phyloP scores from a whole-genome alignment of 805 yeast genomes.

The Kregervanrija pseudodelftensis region DNA sequence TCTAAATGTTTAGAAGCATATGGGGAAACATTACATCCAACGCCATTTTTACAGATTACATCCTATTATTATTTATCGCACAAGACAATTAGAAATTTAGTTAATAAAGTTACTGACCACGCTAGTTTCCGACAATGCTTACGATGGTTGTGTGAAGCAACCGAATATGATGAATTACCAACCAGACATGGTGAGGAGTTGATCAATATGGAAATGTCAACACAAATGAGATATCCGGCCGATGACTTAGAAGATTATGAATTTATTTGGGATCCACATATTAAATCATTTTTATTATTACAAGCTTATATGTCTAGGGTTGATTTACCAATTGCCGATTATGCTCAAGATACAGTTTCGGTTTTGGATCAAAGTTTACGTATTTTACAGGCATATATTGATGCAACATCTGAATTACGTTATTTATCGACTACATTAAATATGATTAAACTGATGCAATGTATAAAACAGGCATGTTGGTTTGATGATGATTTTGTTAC shows the following conservation, averaged over 20 bases:
- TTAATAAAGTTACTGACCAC: slow-evolving; percentile 40
- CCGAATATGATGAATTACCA: slow-evolving; percentile 83
- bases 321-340: slow-evolving; percentile 91
- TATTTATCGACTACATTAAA: slow-evolving; percentile 53
- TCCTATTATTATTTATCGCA: slow-evolving; percentile 93
- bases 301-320: slow-evolving; percentile 67
- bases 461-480: slow-evolving; percentile 87
- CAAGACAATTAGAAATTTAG: slow-evolving; percentile 68
- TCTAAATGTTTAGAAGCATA: slow-evolving; percentile 65
- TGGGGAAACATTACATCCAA: slow-evolving; percentile 46
- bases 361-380: slow-evolving; percentile 93
- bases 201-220: slow-evolving; percentile 77
- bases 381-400: slow-evolving; percentile 87
- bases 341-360: slow-evolving; percentile 86
- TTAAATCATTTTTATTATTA: slow-evolving; percentile 62
- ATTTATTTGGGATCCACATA: slow-evolving; percentile 82
- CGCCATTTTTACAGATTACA: slow-evolving; percentile 77
- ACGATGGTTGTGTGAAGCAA: slow-evolving; percentile 47
- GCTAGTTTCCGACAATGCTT: slow-evolving; percentile 58
- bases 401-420: slow-evolving; percentile 81
- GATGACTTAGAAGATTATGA: slow-evolving; percentile 50
- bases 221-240: slow-evolving; percentile 57
- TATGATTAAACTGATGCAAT: slow-evolving; percentile 67
- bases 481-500: slow-evolving; percentile 66
- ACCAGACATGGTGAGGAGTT: slow-evolving; percentile 90